Evolutionary conservation across 2,329 filamentous ascomycete species (phyloP), one percentile per base, ranked within the genome.

Genomic region (Aspergillus bombycis): DNA sequence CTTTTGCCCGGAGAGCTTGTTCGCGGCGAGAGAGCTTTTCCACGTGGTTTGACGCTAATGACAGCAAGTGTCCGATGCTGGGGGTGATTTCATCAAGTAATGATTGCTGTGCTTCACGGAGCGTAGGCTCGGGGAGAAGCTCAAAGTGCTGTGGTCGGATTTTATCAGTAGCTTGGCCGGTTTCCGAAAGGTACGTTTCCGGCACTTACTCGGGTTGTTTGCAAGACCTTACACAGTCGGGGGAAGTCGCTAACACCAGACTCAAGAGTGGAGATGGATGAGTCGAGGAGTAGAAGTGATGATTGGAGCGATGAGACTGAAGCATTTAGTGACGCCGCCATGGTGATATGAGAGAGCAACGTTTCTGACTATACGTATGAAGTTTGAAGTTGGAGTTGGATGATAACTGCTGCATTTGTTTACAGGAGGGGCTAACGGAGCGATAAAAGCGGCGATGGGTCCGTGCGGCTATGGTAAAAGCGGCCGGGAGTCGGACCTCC

Each of bases 61-160:
- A 86, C 58, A 97, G 88, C 2, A 97, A 87, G 62, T 88, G 86
- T 34, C 89, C 83, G 67, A 96, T 91, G 77, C 93, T 93, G 10
- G 94, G 94, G n/a, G 90, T 89, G 70, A 97, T 95, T 75, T 96
- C 93, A 72, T 92, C 91, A 71, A 93, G 90, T 21, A 97, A 87
- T 5, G 92, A 89, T 68, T 91, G 85, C 78, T 97, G 94, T 36
- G 94, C 94, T 66, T 90, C 86, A 65, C 89, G 89, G 52, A 97
- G 87, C 58, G 91, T 91, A 14, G 91, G 88, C 75, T 96, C 92
- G 19, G 93, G 92, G 70, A 97, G 91, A 48, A 97, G 88, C 77
- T 97, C 94, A 79, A 96, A 97, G 81, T 97, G 94, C 90, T 96
- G 71, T 61, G 53, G 32, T 48, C 30, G 46, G 34, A 23, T 32